Evolutionary conservation across 202 grass and related monocot genomes (phyloP), one percentile per base, ranked within the genome.

Genomic region (Carex arenaria): DNA sequence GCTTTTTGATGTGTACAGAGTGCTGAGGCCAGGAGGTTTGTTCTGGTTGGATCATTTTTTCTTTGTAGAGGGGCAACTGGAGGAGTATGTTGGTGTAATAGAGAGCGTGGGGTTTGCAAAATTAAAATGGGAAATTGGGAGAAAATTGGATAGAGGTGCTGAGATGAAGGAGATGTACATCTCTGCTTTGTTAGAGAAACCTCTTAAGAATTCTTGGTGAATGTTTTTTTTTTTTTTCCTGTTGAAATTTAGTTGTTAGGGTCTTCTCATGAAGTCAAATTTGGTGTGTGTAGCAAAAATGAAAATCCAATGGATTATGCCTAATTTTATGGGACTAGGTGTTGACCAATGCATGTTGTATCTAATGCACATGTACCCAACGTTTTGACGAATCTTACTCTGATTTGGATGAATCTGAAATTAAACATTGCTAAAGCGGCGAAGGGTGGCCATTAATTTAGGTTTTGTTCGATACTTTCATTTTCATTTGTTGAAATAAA

Each of bases 1-100:
- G 28, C 85, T 92, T 15, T 92, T 78, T 75, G 90, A 92, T 69
- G 72, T 87, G 45, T 87, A 85, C n/a, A 79, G 87, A 13, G 90
- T 92, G 63, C 74, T 92, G 55, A 72, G 90, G 36, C 87, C 90
- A 2, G 90, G 85, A 12, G 87, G 87, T 3, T 72, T 89, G 65
- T 89, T 89, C 61, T 89, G 87, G 87, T 42, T 89, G 34, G 87
- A 89, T 15, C 87, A 83, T 64, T 89, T 89, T 74, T 89, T 89
- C 87, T 89, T 89, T 75, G 87, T 85, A 31, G 87, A 83, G 61
- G 57, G 28, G 10, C 87, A 89, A 75, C 77, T 85, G 79, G 87
- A 38, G 32, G 87, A 82, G 32, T 89, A 85, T 40, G 87, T 83
- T n/a, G 26, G 78, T 14, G 61, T 89, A 6, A 85, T 89, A 31